These are phyloP conservation scores for Aspergillus sp. DNA, from an alignment of 2,329 filamentous ascomycete genomes.

Conservation along the genomic window DNA sequence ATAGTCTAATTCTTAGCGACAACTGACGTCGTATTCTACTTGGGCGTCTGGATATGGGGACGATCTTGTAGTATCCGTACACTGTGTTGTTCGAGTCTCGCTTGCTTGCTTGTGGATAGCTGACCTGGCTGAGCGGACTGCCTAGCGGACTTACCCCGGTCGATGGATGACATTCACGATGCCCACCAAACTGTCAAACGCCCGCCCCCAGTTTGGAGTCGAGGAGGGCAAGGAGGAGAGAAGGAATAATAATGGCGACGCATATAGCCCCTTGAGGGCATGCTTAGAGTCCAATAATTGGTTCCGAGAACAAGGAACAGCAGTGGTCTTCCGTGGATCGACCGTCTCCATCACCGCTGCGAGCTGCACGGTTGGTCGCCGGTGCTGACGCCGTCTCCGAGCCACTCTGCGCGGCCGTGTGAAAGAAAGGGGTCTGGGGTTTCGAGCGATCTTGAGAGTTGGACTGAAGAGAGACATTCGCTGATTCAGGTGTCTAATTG, in stretches of 20 bases:
- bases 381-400: slow-evolving; percentile 16
- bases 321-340: slow-evolving; percentile 22
- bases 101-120: background rate
- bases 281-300: slow-evolving; percentile 12
- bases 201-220: background rate
- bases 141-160: background rate
- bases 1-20: too few relatives aligned
- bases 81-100: background rate
- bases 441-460: background rate
- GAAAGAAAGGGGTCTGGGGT: slow-evolving; percentile 3
- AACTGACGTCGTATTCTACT: background rate
- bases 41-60: too few relatives aligned
- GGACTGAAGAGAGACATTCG: background rate
- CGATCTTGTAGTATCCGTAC: too few relatives aligned
- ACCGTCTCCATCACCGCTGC: slow-evolving; percentile 16
- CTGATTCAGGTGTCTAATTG: too few relatives aligned
- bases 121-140: background rate
- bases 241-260: slow-evolving; percentile 8
- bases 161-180: background rate
- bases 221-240: background rate
- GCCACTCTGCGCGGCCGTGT: slow-evolving; percentile 7
- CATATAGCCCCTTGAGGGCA: slow-evolving; percentile 10
- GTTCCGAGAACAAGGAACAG: slow-evolving; percentile 21
- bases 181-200: background rate
- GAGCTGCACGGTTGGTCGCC: slow-evolving; percentile 13